Evolutionary conservation across 768 basidiomycete genomes (phyloP).

Genomic region (Boletus rufocinnamomeus): DNA sequence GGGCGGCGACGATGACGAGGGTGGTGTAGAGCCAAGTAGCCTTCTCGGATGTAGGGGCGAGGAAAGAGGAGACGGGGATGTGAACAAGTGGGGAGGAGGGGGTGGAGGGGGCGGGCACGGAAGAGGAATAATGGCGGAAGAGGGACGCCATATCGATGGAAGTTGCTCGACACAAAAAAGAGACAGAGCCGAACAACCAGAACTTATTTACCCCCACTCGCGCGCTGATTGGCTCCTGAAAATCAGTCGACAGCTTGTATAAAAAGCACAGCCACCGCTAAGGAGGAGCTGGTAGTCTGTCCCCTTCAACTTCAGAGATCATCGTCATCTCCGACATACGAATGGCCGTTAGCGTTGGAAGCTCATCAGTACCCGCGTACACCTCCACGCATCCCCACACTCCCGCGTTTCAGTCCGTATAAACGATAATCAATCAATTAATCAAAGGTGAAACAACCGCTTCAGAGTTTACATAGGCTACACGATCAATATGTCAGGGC

Average conservation of each 20-base stretch:
- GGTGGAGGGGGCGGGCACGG: constrained; percentile 44
- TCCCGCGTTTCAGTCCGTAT: background rate
- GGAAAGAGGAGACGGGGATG: constrained; percentile 50
- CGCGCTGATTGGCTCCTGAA: constrained; percentile 26
- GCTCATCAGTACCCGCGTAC: background rate
- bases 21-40: constrained; percentile 67
- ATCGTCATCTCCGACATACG: background rate
- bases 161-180: background rate
- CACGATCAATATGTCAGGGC: background rate
- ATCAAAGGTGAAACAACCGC: background rate
- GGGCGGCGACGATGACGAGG: constrained; percentile 62
- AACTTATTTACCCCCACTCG: constrained; percentile 7
- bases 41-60: constrained; percentile 31
- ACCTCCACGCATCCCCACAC: background rate
- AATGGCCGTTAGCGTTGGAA: background rate
- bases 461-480: background rate
- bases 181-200: background rate
- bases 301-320: background rate
- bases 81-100: constrained; percentile 42
- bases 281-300: background rate
- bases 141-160: constrained; percentile 35
- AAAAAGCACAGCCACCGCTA: constrained; percentile 18
- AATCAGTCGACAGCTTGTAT: constrained; percentile 27
- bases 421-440: background rate
- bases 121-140: constrained; percentile 35